These are phyloP conservation scores for Populus trichocarpa DNA, from an alignment of 441 rosid genomes.

Conservation along the genomic window DNA sequence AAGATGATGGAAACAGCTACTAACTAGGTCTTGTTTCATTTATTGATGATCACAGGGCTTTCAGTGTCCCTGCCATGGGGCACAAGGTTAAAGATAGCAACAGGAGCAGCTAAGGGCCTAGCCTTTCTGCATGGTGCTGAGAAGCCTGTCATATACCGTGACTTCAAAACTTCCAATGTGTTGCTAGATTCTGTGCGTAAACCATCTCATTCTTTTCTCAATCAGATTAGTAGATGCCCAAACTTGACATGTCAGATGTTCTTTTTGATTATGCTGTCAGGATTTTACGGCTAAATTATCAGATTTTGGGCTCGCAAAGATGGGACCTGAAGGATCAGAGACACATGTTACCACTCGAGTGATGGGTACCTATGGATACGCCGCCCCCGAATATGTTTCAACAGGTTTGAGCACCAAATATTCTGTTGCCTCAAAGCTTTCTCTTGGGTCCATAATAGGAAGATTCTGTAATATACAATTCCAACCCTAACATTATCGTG, in stretches of 20 bases:
- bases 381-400: slow-evolving; percentile 88
- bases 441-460: too few relatives aligned
- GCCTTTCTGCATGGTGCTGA: slow-evolving; percentile 78
- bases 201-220: background rate
- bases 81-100: slow-evolving; percentile 70
- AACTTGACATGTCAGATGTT: background rate
- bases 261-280: slow-evolving; percentile 26
- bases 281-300: slow-evolving; percentile 74
- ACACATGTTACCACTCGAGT: slow-evolving; percentile 84
- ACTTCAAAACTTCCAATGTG: slow-evolving; percentile 81
- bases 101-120: slow-evolving; percentile 87
- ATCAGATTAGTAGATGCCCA: background rate
- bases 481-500: background rate
- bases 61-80: slow-evolving; percentile 72
- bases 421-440: background rate
- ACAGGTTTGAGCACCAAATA: slow-evolving; percentile 42
- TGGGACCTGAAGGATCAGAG: slow-evolving; percentile 76
- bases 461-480: background rate
- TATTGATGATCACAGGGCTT: slow-evolving; percentile 38
- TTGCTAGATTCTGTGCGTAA: slow-evolving; percentile 69
- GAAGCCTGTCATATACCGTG: slow-evolving; percentile 80
- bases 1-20: background rate
- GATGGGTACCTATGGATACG: slow-evolving; percentile 94
- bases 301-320: slow-evolving; percentile 89
- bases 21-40: background rate